These are phyloP conservation scores for Blastobotrys mokoenaii DNA, from an alignment of 805 yeast genomes.

Conservation along the genomic window DNA sequence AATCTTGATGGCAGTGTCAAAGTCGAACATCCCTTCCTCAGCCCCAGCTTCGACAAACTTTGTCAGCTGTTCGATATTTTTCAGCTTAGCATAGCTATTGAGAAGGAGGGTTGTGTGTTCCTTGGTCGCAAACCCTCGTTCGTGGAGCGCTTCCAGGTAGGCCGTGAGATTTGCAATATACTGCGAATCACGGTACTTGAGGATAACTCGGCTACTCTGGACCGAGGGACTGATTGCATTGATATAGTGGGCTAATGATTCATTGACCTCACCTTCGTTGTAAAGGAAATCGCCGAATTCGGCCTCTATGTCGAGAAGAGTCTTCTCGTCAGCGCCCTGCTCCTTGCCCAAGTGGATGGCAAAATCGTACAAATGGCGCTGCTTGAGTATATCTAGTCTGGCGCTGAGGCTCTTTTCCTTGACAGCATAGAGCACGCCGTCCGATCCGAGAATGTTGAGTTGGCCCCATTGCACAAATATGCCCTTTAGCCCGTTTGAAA, in stretches of 20 bases:
- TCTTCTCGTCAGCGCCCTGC: slow-evolving; percentile 25
- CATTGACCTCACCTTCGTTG: slow-evolving; percentile 53
- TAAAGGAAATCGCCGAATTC: slow-evolving; percentile 68
- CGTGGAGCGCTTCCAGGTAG: slow-evolving; percentile 55
- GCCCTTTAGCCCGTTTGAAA: slow-evolving; percentile 57
- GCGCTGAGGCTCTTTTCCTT: slow-evolving; percentile 60
- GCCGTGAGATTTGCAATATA: slow-evolving; percentile 55
- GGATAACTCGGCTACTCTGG: slow-evolving; percentile 67
- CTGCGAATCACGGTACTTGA: slow-evolving; percentile 70
- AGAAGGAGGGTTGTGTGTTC: slow-evolving; percentile 78
- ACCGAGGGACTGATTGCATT: slow-evolving; percentile 41
- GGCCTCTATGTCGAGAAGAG: slow-evolving; percentile 36
- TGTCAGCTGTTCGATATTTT: slow-evolving; percentile 48
- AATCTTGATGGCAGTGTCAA: slow-evolving; percentile 55
- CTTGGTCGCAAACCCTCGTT: slow-evolving; percentile 46
- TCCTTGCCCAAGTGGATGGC: slow-evolving; percentile 60
- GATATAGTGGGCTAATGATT: slow-evolving; percentile 70
- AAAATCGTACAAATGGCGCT: slow-evolving; percentile 59
- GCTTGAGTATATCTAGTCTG: slow-evolving; percentile 59
- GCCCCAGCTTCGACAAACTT: slow-evolving; percentile 38
- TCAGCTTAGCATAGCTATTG: slow-evolving; percentile 73
- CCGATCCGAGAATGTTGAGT: slow-evolving; percentile 55
- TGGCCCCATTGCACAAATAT: slow-evolving; percentile 50
- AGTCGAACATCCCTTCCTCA: slow-evolving; percentile 42
- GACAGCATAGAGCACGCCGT: slow-evolving; percentile 64